Evolutionary conservation across 1,284 basidiomycete genomes (phyloP).

Genomic region (Leccinum cinnamomeum): DNA sequence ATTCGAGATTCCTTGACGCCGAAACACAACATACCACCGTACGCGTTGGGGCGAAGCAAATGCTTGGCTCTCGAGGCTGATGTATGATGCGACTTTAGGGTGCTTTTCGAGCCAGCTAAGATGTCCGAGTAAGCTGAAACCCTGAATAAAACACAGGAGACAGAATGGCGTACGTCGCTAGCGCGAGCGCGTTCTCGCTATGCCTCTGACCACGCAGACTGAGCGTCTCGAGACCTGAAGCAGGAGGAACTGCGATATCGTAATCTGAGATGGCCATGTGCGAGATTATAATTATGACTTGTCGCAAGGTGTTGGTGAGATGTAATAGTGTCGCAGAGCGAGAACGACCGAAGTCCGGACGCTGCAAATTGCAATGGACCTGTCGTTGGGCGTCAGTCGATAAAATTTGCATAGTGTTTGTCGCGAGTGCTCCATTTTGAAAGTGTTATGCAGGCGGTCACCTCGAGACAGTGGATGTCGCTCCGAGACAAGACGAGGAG

Average conservation of each 20-base stretch:
- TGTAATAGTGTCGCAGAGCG: no score
- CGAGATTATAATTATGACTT: no score
- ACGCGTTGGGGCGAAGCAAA: conserved; percentile 58
- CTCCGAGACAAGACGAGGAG: no score
- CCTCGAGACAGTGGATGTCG: no score
- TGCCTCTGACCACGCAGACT: conserved; percentile 78
- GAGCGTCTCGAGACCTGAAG: conserved; percentile 85
- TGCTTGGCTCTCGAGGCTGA: conserved; percentile 66
- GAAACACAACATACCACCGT: conserved; percentile 81
- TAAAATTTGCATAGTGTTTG: no score
- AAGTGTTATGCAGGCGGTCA: no score
- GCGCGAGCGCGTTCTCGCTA: conserved; percentile 69
- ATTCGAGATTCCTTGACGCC: conserved; percentile 57
- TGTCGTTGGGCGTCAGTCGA: no score
- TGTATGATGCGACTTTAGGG: conserved; percentile 72
- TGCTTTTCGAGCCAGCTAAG: conserved; percentile 68
- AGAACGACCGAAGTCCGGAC: no score
- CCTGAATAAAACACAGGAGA: background rate
- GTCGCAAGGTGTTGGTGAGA: no score
- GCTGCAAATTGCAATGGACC: no score
- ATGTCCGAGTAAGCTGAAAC: background rate
- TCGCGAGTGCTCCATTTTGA: no score
- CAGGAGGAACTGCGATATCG: conserved; percentile 54
- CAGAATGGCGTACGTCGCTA: conserved; percentile 54
- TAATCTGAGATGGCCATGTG: no score